Conservation (phyloP, 2,329 filamentous ascomycete genomes). For the Aschersonia sp. region DNA sequence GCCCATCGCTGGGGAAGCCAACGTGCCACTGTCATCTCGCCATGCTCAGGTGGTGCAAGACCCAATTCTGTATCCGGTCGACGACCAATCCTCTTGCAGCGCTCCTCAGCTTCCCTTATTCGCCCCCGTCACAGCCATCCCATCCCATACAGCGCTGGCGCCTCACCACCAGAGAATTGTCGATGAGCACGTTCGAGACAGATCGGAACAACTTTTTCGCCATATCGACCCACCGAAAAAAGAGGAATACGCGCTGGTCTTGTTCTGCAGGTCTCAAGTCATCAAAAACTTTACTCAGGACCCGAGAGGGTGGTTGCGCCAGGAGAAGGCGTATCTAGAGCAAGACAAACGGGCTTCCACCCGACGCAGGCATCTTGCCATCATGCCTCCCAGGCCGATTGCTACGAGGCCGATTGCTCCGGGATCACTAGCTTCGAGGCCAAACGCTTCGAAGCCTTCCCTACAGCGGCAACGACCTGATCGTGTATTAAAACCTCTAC, state of each 20-base stretch:
- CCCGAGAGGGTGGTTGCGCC: conserved; percentile 30
- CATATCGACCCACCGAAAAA: conserved; percentile 29
- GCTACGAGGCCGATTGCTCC: conserved; percentile 8
- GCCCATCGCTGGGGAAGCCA: conserved; percentile 16
- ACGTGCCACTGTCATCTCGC: conserved; percentile 14
- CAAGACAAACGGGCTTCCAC: conserved; percentile 30
- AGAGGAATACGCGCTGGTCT: conserved; percentile 38
- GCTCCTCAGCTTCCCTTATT: conserved; percentile 37
- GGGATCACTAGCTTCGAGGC: too few species aligned
- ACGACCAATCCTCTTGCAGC: conserved; percentile 23
- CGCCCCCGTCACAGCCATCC: conserved; percentile 16
- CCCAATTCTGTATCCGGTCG: conserved; percentile 42
- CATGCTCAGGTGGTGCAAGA: conserved; percentile 26
- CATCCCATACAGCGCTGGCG: background rate
- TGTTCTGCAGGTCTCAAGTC: conserved; percentile 38
- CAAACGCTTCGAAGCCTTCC: too few species aligned
- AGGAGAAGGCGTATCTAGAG: conserved; percentile 34
- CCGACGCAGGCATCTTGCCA: conserved; percentile 18
- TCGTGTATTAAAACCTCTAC: conserved; percentile 21
- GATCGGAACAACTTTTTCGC: conserved; percentile 26
- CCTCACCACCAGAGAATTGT: conserved; percentile 30
- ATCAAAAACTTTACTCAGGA: conserved; percentile 29
- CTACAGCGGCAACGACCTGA: conserved; percentile 16
- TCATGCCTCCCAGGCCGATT: conserved; percentile 27
- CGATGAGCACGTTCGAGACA: conserved; percentile 32